Percentiles rank a stretch among this genome's conserved stretches.
These are phyloP conservation scores for Lophiostoma macrostomum DNA, from an alignment of 495 filamentous ascomycete genomes.

Conservation along the genomic window DNA sequence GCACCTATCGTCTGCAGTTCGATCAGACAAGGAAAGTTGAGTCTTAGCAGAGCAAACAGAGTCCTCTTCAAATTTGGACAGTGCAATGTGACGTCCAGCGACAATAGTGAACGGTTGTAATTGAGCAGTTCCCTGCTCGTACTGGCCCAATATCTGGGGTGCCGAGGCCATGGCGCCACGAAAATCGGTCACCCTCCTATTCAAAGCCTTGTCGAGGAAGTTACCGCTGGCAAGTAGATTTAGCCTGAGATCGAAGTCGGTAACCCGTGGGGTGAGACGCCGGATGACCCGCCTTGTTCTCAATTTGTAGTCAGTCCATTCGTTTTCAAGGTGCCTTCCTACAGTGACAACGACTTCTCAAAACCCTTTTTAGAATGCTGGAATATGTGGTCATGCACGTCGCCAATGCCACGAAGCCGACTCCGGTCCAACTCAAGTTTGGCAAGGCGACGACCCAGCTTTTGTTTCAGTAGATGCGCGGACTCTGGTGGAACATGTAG, in stretches of 20 bases:
- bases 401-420: neutral
- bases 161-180: too few species aligned
- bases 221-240: constrained; percentile 47
- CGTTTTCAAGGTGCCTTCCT: neutral
- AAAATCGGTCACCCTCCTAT: neutral
- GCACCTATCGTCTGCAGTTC: constrained; percentile 33
- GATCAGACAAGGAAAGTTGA: neutral
- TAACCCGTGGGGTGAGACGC: constrained; percentile 42
- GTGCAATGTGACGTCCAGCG: neutral
- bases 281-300: constrained; percentile 32
- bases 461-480: constrained; percentile 46
- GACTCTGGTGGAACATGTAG: constrained; percentile 36
- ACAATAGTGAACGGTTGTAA: neutral
- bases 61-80: constrained; percentile 2
- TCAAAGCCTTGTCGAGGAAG: constrained; percentile 40
- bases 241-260: constrained; percentile 36
- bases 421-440: constrained; percentile 53
- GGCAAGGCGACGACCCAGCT: constrained; percentile 59
- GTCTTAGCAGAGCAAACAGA: neutral
- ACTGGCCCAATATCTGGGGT: neutral
- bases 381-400: constrained; percentile 16
- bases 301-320: constrained; percentile 4
- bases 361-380: neutral
- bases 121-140: neutral
- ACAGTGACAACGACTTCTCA: neutral